These are phyloP conservation scores for Syzygium malaccense DNA, from an alignment of 441 rosid genomes.

Conservation along the genomic window DNA sequence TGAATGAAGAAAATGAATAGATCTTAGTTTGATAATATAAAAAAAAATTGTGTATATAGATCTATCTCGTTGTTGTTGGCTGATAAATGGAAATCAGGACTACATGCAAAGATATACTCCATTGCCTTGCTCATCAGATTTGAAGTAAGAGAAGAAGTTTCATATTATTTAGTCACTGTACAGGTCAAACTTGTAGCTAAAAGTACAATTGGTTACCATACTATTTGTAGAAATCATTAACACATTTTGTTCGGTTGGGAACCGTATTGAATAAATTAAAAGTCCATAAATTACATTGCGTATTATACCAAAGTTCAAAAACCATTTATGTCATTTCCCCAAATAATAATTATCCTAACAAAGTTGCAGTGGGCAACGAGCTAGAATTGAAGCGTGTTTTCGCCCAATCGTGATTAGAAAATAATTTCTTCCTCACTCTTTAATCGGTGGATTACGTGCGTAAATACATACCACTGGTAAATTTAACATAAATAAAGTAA, in stretches of 20 bases:
- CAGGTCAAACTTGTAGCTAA: neutral
- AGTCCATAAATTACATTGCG: accelerated
- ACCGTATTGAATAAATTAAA: neutral
- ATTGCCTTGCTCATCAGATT: neutral
- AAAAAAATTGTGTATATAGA: neutral
- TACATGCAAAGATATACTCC: neutral
- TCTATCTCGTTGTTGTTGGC: neutral
- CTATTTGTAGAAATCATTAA: neutral
- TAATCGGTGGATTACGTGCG: neutral
- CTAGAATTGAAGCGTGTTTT: neutral
- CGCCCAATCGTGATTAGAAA: neutral
- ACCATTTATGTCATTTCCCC: neutral
- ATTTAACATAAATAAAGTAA: neutral
- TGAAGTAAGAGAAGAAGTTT: neutral
- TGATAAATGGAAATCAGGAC: neutral
- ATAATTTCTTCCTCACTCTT: neutral
- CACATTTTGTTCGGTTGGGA: neutral
- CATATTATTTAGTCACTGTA: neutral
- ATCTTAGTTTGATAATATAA: neutral
- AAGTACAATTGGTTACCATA: neutral
- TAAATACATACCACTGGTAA: neutral
- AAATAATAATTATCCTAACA: neutral
- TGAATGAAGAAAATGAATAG: neutral
- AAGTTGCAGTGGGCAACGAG: neutral
- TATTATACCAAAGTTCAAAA: neutral